phyloP scores from a whole-genome alignment of 305 asterid genomes.

The Solanum hybrid region DNA sequence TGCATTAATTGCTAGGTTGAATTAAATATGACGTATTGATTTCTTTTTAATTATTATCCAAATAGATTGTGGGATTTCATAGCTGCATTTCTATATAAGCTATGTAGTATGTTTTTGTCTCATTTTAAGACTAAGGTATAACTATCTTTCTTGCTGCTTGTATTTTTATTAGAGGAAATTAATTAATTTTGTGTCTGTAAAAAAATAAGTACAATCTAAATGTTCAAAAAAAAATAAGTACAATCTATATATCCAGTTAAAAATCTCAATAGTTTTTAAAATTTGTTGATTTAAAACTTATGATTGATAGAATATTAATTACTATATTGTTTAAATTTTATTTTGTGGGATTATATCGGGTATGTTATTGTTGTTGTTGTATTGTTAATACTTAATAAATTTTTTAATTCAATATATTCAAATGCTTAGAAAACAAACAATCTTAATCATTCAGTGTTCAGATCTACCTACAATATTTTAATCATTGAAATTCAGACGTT shows the following conservation, averaged over 20 bases:
- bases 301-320: neutral
- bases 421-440: neutral
- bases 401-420: neutral
- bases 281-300: neutral
- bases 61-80: neutral
- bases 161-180: too few relatives aligned
- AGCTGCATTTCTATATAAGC: neutral
- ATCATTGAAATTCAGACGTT: neutral
- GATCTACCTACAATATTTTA: neutral
- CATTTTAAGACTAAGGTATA: neutral
- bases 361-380: neutral
- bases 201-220: neutral
- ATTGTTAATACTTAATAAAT: too few relatives aligned
- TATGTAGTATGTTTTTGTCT: neutral
- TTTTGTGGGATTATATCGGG: neutral
- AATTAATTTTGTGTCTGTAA: neutral
- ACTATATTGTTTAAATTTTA: neutral
- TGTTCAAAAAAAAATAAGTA: too few relatives aligned
- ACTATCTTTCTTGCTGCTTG: neutral
- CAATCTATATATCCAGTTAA: neutral
- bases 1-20: neutral
- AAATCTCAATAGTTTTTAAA: neutral
- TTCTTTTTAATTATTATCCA: neutral
- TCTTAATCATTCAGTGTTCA: neutral
- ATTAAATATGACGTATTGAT: neutral